These are phyloP conservation scores for Monotropa hypopitys DNA, from an alignment of 179 eudicot genomes.

Conservation along the genomic window DNA sequence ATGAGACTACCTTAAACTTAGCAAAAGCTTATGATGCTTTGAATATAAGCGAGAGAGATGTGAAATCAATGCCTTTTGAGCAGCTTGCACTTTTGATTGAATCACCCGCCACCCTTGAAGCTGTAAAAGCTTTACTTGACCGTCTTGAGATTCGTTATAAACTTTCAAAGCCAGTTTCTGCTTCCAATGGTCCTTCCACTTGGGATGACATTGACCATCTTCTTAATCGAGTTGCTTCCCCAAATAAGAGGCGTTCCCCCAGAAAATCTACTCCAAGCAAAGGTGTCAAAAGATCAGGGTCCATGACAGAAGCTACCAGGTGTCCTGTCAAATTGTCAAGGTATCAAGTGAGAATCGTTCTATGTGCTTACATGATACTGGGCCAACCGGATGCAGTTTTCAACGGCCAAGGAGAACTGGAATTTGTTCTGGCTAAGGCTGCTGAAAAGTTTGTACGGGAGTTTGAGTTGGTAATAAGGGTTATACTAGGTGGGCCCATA, in stretches of 20 bases:
- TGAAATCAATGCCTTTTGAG: conserved; percentile 73
- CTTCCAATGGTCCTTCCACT: conserved; percentile 18
- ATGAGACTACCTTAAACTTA: conserved; percentile 54
- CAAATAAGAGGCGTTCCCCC: conserved; percentile 39
- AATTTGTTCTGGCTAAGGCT: conserved; percentile 61
- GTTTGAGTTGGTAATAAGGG: conserved; percentile 49
- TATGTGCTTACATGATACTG: conserved; percentile 88
- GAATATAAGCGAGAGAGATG: conserved; percentile 39
- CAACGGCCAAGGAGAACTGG: conserved; percentile 71
- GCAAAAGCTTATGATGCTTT: conserved; percentile 40
- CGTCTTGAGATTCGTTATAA: conserved; percentile 54
- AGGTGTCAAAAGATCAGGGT: conserved; percentile 28
- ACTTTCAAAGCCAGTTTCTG: conserved; percentile 13
- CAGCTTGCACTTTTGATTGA: conserved; percentile 72
- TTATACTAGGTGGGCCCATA: conserved; percentile 34
- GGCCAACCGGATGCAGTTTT: conserved; percentile 96
- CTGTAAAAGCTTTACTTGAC: conserved; percentile 56
- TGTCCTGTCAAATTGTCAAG: conserved; percentile 38
- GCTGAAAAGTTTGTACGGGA: conserved; percentile 65
- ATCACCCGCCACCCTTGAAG: conserved; percentile 43
- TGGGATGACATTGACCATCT: conserved; percentile 76
- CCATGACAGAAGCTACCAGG: conserved; percentile 25
- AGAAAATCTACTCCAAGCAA: conserved; percentile 28
- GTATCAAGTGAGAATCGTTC: conserved; percentile 77
- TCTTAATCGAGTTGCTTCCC: conserved; percentile 70